phyloP scores from a whole-genome alignment of 176 grass and related monocot species.

The Cenchrus fungigraminus region DNA sequence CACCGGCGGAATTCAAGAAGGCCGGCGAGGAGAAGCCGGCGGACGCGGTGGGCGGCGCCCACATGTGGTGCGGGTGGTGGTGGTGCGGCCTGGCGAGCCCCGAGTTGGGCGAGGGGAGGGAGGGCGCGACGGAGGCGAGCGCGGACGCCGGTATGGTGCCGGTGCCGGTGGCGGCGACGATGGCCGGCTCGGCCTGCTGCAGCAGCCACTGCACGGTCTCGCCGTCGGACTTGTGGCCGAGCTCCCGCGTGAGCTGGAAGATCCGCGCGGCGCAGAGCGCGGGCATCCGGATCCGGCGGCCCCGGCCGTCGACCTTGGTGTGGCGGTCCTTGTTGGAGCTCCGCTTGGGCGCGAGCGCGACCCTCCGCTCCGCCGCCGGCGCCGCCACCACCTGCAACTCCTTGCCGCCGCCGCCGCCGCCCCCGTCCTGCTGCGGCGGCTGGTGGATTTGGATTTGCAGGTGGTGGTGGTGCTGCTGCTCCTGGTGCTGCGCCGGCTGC shows the following conservation, averaged over 20 bases:
- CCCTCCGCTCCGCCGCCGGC: slow-evolving; percentile 48
- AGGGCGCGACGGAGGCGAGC: slow-evolving; percentile 57
- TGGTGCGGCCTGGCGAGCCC: slow-evolving; percentile 51
- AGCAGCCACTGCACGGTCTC: slow-evolving; percentile 92
- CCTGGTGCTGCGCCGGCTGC: slow-evolving; percentile 32
- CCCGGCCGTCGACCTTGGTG: slow-evolving; percentile 85
- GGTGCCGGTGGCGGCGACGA: slow-evolving; percentile 75
- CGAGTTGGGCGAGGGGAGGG: slow-evolving; percentile 52
- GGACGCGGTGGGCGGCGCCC: slow-evolving; percentile 43
- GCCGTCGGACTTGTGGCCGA: slow-evolving; percentile 88
- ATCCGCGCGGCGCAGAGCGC: slow-evolving; percentile 85
- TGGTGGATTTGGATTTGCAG: slow-evolving; percentile 56
- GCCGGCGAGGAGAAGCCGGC: slow-evolving; percentile 49
- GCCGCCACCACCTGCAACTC: slow-evolving; percentile 24
- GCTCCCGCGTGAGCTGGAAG: slow-evolving; percentile 82
- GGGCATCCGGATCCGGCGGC: slow-evolving; percentile 84
- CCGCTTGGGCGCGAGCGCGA: slow-evolving; percentile 68
- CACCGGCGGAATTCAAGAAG: slow-evolving; percentile 52
- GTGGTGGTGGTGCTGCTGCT: slow-evolving; percentile 13
- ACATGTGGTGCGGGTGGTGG: slow-evolving; percentile 61
- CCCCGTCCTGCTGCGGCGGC: slow-evolving; percentile 39
- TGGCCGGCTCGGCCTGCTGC: slow-evolving; percentile 82
- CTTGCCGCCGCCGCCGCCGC: slow-evolving; percentile 26
- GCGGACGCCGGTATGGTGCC: slow-evolving; percentile 79
- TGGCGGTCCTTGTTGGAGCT: slow-evolving; percentile 91